These are phyloP conservation scores for Zizania latifolia DNA, from an alignment of 176 grass and related monocot species.

Conservation along the genomic window DNA sequence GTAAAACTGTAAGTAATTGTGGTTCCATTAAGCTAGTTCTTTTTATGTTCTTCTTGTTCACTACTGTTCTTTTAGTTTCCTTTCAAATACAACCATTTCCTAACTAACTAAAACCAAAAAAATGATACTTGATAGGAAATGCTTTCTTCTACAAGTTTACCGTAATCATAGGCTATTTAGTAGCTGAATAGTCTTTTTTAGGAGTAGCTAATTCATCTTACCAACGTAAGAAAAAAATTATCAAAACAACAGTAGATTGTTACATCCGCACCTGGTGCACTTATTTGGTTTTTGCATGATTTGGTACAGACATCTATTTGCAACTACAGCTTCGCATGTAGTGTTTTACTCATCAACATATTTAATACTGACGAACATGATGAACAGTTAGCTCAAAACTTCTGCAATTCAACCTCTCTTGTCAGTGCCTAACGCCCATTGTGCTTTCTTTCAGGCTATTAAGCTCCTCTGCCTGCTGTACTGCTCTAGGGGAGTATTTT, in stretches of 20 bases:
- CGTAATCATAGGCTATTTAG: not conserved
- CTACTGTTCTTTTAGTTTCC: not conserved
- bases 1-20: not conserved
- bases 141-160: not conserved
- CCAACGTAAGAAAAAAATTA: not conserved
- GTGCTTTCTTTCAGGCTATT: constrained; percentile 15
- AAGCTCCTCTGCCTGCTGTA: not conserved
- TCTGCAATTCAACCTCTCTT: not conserved
- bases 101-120: not conserved
- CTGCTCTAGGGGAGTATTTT: not conserved
- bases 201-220: not conserved
- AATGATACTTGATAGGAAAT: not conserved
- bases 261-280: no score
- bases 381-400: not conserved
- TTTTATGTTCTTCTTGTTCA: not conserved
- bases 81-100: not conserved
- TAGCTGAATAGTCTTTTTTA: not conserved
- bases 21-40: not conserved
- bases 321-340: no score
- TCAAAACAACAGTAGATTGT: no score
- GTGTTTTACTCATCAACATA: not conserved
- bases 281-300: no score
- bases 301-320: no score
- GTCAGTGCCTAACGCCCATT: not conserved
- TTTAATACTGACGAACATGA: not conserved